Base-by-base conservation (phyloP, 495 filamentous ascomycete genomes). In the Penicillium salamii region DNA sequence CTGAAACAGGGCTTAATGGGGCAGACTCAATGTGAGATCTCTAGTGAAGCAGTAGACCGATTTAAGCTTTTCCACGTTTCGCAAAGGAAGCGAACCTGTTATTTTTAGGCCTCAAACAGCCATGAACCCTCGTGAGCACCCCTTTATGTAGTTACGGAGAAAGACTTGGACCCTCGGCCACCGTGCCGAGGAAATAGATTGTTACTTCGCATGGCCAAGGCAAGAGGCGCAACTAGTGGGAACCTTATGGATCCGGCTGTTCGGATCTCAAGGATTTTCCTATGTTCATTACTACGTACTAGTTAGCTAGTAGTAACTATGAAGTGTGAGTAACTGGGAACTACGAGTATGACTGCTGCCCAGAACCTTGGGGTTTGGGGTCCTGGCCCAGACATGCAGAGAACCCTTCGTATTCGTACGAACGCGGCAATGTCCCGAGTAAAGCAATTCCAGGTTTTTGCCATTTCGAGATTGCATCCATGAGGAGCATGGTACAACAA, bases 1-100 rank as follows among this genome's bases (percentile, higher is more conserved):
- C 18, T 34, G 19, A 46, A 36, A 46, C 43, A 36, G 19, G 43
- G 21, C 21, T 11, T 12, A 7, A 32, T 35, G 31, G 32, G 20
- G 43, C 23, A 26, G 21, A 24, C 19, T 46, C 42, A 20, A 34
- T 13, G 12, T 28, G 42, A 45, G 42, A 45, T 12, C 15, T 46
- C 20, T 12, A 29, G 13, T 11, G 28, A 32, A 32, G 13, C 18
- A 15, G 42, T 23, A 34, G 18, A 15, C 29, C 13, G 7, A n/a
- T 23, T 44, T 24, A 23, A 34, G 18, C 7, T 13, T 36, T 46
- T 26, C 20, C 43, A 26, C 21, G 18, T 46, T 46, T 19, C 29
- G 29, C 2, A 1, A 14, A 18, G 12, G 3, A 20, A 20, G 18
- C 36, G 36, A 39, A 23, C 18, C 36, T 39, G 20, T 39, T 21